Conservation (phyloP, 176 grass and related monocot genomes). For the Calamus simplicifolius region DNA sequence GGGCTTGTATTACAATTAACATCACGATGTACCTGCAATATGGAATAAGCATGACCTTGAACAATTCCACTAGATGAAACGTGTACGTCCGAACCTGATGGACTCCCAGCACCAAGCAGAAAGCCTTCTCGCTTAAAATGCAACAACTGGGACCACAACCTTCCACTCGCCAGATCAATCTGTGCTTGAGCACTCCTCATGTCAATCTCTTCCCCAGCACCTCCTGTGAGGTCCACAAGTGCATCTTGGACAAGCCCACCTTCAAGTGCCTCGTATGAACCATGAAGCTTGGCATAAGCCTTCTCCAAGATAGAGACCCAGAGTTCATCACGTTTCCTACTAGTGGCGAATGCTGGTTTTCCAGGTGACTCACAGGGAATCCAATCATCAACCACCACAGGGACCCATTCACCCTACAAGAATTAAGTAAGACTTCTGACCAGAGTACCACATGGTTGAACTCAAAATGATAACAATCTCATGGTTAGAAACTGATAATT, state of each 20-base stretch:
- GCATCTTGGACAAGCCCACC: conserved; percentile 99
- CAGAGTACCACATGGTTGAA: not conserved
- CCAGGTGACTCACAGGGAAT: conserved; percentile 88
- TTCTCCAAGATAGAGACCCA: conserved; percentile 98
- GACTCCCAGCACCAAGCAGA: conserved; percentile 98
- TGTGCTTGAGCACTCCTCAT: conserved; percentile 90
- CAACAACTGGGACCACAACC: conserved; percentile 94
- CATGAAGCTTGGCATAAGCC: conserved; percentile 98
- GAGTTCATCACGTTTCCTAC: conserved; percentile 82
- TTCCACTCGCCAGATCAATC: conserved; percentile 92
- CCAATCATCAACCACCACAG: conserved; percentile 99
- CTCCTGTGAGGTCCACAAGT: conserved; percentile 93
- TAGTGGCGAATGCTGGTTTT: conserved; percentile 94
- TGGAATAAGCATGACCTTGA: conserved; percentile 97
- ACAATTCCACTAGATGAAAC: conserved; percentile 98
- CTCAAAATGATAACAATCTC: not conserved
- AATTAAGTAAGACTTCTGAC: not conserved
- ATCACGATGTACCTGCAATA: conserved; percentile 68
- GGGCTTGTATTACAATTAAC: not conserved
- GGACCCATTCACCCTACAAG: conserved; percentile 90
- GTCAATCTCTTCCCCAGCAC: conserved; percentile 98
- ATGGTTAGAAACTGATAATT: conserved; percentile 4
- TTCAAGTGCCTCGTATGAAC: conserved; percentile 95
- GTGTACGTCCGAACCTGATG: conserved; percentile 88
- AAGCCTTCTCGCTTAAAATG: conserved; percentile 97